These are phyloP conservation scores for Scheffersomyces lignosus DNA, from an alignment of 805 yeast species.

Conservation along the genomic window DNA sequence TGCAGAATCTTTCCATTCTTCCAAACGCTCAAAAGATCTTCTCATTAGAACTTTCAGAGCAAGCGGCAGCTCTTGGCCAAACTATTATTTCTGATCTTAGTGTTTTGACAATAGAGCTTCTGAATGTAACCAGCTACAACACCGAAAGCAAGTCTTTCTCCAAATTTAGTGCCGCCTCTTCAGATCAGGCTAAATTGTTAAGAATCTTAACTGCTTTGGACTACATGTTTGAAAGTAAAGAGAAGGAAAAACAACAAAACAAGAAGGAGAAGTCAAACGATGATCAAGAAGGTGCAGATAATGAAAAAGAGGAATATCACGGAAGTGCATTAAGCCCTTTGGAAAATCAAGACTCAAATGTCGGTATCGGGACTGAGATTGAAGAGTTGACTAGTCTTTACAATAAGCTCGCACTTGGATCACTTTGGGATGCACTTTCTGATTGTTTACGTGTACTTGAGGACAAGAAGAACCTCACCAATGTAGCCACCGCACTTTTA, in stretches of 20 bases:
- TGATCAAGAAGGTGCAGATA: constrained; percentile 3
- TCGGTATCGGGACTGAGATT: constrained; percentile 22
- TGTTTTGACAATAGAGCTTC: constrained; percentile 46
- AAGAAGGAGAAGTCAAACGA: constrained; percentile 3
- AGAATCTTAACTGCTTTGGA: constrained; percentile 87
- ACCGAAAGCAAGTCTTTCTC: constrained; percentile 56
- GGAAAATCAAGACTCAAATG: background rate
- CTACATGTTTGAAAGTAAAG: constrained; percentile 60
- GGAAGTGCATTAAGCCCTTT: too few relatives aligned
- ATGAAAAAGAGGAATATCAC: too few relatives aligned
- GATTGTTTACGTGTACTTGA: constrained; percentile 67
- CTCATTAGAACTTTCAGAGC: constrained; percentile 62
- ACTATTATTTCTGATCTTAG: constrained; percentile 56
- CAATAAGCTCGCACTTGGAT: constrained; percentile 66
- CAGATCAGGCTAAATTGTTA: constrained; percentile 87
- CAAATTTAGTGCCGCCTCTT: constrained; percentile 73
- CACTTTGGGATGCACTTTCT: constrained; percentile 83
- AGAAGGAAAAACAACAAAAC: constrained; percentile 19
- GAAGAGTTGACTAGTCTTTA: constrained; percentile 61
- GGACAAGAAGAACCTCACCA: constrained; percentile 48
- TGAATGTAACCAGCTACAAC: constrained; percentile 32
- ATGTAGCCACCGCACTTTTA: constrained; percentile 72
- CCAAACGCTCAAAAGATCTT: constrained; percentile 63
- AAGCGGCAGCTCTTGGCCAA: constrained; percentile 61
- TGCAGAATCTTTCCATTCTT: constrained; percentile 70